Conservation (phyloP, 345 rosid species). For the Hibiscus tridactylites region DNA sequence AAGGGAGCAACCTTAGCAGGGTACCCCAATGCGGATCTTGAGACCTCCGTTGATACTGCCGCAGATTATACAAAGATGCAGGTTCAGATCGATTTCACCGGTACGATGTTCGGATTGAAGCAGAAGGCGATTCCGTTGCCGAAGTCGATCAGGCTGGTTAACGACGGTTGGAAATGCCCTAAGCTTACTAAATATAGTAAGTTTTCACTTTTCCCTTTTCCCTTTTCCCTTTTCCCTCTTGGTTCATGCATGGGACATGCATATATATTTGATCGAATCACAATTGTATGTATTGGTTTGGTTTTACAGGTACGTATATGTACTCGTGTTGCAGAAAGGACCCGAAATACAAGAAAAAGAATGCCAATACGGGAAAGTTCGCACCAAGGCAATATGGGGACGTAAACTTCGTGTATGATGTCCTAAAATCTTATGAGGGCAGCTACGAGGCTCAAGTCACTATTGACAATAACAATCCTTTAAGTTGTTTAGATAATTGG, state of each 20-base stretch:
- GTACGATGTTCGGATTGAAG: slow-evolving; percentile 66
- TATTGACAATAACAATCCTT: slow-evolving; percentile 53
- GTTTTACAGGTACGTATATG: slow-evolving; percentile 47
- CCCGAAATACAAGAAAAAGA: slow-evolving; percentile 48
- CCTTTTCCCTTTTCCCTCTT: neutral
- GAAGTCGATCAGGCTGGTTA: slow-evolving; percentile 40
- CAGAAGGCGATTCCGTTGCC: slow-evolving; percentile 59
- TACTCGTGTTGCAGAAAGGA: slow-evolving; percentile 57
- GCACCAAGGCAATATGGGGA: slow-evolving; percentile 49
- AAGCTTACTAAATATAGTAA: slow-evolving; percentile 15
- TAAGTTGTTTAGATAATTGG: slow-evolving; percentile 84
- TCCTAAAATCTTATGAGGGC: slow-evolving; percentile 47
- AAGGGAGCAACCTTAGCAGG: slow-evolving; percentile 73
- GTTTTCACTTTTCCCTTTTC: neutral
- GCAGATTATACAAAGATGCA: slow-evolving; percentile 64
- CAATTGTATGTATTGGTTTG: neutral
- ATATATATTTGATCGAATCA: too few relatives aligned
- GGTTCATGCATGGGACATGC: neutral
- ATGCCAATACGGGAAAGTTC: slow-evolving; percentile 32
- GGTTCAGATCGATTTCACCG: slow-evolving; percentile 42
- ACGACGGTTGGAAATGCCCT: slow-evolving; percentile 66
- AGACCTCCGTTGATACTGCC: slow-evolving; percentile 73
- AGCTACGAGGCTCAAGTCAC: slow-evolving; percentile 88
- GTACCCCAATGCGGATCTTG: slow-evolving; percentile 40
- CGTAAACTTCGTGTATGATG: slow-evolving; percentile 56